A percentile compares a stretch with the other conserved stretches of the same genome.
phyloP scores from a whole-genome alignment of 768 basidiomycete species.

The Lactifluus subvellereus region DNA sequence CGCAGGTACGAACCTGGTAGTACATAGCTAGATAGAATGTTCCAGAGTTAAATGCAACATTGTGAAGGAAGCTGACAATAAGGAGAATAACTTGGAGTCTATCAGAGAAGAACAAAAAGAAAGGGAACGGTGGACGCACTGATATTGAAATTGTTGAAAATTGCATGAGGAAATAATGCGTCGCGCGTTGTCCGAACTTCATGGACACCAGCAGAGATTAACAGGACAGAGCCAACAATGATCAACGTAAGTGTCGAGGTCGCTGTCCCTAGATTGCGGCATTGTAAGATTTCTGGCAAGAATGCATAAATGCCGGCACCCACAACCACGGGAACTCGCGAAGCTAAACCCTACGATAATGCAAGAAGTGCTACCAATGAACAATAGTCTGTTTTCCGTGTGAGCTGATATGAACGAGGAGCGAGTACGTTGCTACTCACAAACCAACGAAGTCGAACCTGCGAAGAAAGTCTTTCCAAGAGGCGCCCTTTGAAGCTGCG shows the following conservation, averaged over 20 bases:
- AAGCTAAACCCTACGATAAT: conserved; percentile 79
- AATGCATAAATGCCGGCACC: conserved; percentile 28
- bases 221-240: conserved; percentile 45
- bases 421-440: conserved; percentile 41
- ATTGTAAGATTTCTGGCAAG: not conserved
- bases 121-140: conserved; percentile 36
- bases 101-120: conserved; percentile 12
- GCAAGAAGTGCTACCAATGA: conserved; percentile 68
- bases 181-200: conserved; percentile 64
- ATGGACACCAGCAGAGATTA: conserved; percentile 58
- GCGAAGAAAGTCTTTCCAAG: conserved; percentile 48
- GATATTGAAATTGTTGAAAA: conserved; percentile 54
- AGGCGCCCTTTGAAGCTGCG: conserved; percentile 40
- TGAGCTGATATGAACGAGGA: conserved; percentile 22
- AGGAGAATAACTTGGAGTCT: conserved; percentile 54
- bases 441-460: conserved; percentile 75
- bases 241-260: conserved; percentile 59
- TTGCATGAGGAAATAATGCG: conserved; percentile 61
- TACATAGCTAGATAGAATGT: conserved; percentile 83
- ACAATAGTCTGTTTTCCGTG: conserved; percentile 47
- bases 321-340: conserved; percentile 63
- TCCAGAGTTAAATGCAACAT: conserved; percentile 76
- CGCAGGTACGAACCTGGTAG: conserved; percentile 53
- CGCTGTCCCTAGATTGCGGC: conserved; percentile 47
- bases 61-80: conserved; percentile 70